Evolutionary conservation across 495 filamentous ascomycete genomes (phyloP).

Genomic region (Zalerion maritima): DNA sequence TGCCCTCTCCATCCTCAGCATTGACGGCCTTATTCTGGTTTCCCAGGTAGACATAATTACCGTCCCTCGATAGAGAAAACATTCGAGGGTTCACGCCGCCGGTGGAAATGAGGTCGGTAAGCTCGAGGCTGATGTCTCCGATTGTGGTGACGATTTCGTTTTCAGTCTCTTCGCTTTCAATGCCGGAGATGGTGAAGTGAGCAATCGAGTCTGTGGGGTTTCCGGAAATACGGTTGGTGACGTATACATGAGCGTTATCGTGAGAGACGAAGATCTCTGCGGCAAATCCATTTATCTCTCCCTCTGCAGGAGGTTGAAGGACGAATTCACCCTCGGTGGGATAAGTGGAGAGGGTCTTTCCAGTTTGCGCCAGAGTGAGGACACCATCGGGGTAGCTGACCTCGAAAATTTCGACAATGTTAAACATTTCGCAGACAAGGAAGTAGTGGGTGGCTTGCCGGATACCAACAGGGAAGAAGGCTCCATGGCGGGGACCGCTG

Average conservation of each 20-base stretch:
- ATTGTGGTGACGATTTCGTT: no score
- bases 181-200: slow-evolving; percentile 13
- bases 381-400: slow-evolving; percentile 11
- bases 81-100: slow-evolving; percentile 17
- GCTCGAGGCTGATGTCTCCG: slow-evolving; percentile 10
- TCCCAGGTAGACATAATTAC: no score
- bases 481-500: slow-evolving; percentile 19
- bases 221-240: slow-evolving; percentile 20
- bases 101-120: slow-evolving; percentile 9
- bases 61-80: slow-evolving; percentile 15
- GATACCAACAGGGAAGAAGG: slow-evolving; percentile 13
- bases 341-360: slow-evolving; percentile 16
- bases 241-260: slow-evolving; percentile 17
- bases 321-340: slow-evolving; percentile 5
- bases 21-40: no score
- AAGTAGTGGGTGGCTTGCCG: slow-evolving; percentile 11
- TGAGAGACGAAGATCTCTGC: slow-evolving; percentile 15
- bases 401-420: slow-evolving; percentile 14
- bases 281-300: slow-evolving; percentile 12
- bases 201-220: slow-evolving; percentile 18
- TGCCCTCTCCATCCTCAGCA: no score
- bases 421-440: slow-evolving; percentile 17
- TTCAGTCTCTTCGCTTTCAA: not conserved
- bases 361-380: slow-evolving; percentile 9
- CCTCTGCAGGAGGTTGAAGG: slow-evolving; percentile 12